Base-by-base conservation (phyloP, 1,139 yeast species). In the Fermentozyma sake region DNA sequence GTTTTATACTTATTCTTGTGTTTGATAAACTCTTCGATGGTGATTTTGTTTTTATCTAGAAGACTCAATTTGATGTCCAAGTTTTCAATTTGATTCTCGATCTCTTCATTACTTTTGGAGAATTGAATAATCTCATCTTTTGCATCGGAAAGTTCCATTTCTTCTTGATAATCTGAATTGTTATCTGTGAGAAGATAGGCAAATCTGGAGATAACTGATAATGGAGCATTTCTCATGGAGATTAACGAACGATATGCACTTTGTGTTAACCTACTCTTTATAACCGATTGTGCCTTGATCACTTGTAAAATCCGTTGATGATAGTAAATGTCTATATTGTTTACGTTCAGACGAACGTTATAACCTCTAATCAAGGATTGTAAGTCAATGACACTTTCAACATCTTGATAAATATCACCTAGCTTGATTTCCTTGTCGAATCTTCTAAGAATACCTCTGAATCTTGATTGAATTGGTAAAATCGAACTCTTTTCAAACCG, bases 41-140 rank as follows among this genome's bases (percentile, higher is more conserved):
- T 72, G 35, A 85, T 79, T 44, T 82, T 84, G 52, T 85, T 84
- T 48, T 80, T 84, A 37, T 81, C 84, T 28, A 86, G 61, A 27
- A 85, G 54, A 2, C 86, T 85, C 43, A 86, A 78, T 46, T 85
- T 87, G 41, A 83, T 72, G 46, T 89, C 96, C 42, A 89, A 67
- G 39, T 83, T 82, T 38, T 82, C 87, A 36, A 89, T 76, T 36
- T 78, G 81, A 27, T 70, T 72, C 48, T 85, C 94, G 42, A 84
- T 62, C 21, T 67, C 70, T 42, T 79, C 89, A 42, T 84, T 83
- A 16, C 64, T 61, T 28, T 70, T 70, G 6, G 85, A 78, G 34
- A 71, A 77, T 26, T 71, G 78, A 26, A 76, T 68, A 21, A 85
- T 81, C 19, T 69, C 62, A 37, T 84, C 89, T 41, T 85, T 79